Conservation (phyloP, 805 yeast genomes). For the Starmerella powellii region DNA sequence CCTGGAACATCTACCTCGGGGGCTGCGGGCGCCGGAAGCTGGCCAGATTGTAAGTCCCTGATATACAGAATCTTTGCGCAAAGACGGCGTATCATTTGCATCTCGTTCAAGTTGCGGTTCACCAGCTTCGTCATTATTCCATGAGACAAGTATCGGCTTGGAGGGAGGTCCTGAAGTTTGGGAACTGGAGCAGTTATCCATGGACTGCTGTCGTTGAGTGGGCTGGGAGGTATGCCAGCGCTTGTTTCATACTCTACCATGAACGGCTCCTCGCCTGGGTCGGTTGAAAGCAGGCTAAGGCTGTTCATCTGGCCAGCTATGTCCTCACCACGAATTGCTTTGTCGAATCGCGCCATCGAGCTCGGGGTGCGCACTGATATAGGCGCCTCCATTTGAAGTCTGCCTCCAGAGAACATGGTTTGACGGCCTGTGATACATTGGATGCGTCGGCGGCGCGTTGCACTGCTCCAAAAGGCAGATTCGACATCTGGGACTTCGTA, state of each 20-base stretch:
- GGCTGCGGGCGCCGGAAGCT: slow-evolving; percentile 2
- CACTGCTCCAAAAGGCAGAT: slow-evolving; percentile 49
- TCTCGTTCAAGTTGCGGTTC: slow-evolving; percentile 54
- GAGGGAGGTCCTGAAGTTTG: slow-evolving; percentile 33
- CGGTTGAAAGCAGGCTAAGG: slow-evolving; percentile 5
- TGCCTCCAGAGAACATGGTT: slow-evolving; percentile 47
- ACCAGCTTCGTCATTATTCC: slow-evolving; percentile 52
- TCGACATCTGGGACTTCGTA: slow-evolving; percentile 26
- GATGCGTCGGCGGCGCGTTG: slow-evolving; percentile 65
- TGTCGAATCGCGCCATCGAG: slow-evolving; percentile 48
- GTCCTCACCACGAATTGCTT: slow-evolving; percentile 25
- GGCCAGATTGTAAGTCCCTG: slow-evolving; percentile 64
- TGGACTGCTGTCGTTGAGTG: slow-evolving; percentile 19
- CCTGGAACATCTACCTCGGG: neutral
- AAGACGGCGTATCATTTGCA: slow-evolving; percentile 77
- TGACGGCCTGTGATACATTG: slow-evolving; percentile 60
- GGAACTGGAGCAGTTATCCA: slow-evolving; percentile 19
- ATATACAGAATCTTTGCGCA: slow-evolving; percentile 82
- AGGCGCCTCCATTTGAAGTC: slow-evolving; percentile 51
- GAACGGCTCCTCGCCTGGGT: slow-evolving; percentile 28
- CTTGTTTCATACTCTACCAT: slow-evolving; percentile 68
- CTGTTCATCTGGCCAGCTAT: slow-evolving; percentile 19
- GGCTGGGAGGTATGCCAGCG: slow-evolving; percentile 64
- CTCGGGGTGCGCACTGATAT: slow-evolving; percentile 56
- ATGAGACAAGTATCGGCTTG: slow-evolving; percentile 26